These are phyloP conservation scores for Cryphonectria carpinicola DNA, from an alignment of 2,329 filamentous ascomycete genomes.

Conservation along the genomic window DNA sequence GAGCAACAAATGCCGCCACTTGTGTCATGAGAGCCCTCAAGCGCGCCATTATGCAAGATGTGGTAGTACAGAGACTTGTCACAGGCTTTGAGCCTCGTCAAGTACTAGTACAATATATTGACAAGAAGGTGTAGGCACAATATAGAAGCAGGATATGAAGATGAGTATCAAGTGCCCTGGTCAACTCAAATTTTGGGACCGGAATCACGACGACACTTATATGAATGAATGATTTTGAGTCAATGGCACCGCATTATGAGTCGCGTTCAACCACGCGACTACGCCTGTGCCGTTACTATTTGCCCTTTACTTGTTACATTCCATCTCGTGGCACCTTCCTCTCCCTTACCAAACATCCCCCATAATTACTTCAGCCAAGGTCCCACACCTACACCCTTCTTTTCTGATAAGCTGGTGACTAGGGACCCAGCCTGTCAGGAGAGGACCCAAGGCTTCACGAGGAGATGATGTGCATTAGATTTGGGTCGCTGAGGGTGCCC, in stretches of 20 bases:
- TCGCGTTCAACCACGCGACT: conserved; percentile 10
- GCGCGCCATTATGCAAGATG: conserved; percentile 12
- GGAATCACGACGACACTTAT: conserved; percentile 14
- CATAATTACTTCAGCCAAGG: neutral
- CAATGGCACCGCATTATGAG: conserved; percentile 9
- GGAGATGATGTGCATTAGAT: neutral
- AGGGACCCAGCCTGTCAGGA: neutral
- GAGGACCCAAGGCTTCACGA: neutral
- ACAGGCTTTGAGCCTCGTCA: neutral
- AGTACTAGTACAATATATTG: neutral
- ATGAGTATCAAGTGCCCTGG: neutral
- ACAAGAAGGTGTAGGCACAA: neutral
- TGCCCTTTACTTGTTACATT: conserved; percentile 20
- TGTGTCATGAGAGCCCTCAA: neutral
- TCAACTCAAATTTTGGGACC: neutral
- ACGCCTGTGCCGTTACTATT: neutral
- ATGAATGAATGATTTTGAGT: neutral
- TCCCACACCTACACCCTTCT: neutral
- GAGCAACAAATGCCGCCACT: conserved; percentile 1
- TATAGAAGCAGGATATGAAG: neutral
- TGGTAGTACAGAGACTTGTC: neutral
- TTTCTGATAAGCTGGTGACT: conserved; percentile 6
- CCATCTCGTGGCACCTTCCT: conserved; percentile 26
- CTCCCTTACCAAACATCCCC: conserved; percentile 4
- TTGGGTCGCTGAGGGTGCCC: conserved; percentile 8